Percentiles rank a stretch among this genome's conserved stretches.
These are phyloP conservation scores for Lodderomyces orthopsilosis DNA, from an alignment of 1,139 yeast genomes.

Conservation along the genomic window DNA sequence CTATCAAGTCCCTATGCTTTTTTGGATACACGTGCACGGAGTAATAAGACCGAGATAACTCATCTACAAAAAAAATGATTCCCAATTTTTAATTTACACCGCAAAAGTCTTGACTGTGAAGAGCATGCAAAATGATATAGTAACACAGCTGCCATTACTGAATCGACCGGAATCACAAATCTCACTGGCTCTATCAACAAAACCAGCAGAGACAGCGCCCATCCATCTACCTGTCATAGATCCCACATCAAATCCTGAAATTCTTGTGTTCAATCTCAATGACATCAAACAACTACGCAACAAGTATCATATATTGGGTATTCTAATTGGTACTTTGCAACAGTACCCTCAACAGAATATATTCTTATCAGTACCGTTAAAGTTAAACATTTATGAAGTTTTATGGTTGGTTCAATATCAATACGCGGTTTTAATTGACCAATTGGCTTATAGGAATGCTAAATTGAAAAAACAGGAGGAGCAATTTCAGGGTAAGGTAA, in stretches of 20 bases:
- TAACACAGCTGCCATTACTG: neutral
- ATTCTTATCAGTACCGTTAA: constrained; percentile 79
- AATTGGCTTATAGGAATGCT: constrained; percentile 16
- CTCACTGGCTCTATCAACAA: neutral
- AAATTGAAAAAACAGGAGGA: neutral
- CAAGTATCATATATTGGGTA: constrained; percentile 59
- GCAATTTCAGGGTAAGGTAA: neutral
- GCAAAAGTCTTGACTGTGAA: too few relatives aligned
- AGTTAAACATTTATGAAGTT: constrained; percentile 71
- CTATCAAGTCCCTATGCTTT: too few relatives aligned
- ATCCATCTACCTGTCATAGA: constrained; percentile 23
- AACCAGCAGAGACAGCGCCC: constrained; percentile 4
- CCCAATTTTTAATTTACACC: too few relatives aligned
- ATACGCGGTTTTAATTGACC: constrained; percentile 36
- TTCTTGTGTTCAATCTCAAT: constrained; percentile 48
- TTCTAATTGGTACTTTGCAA: constrained; percentile 77
- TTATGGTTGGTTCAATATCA: constrained; percentile 56
- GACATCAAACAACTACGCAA: constrained; percentile 54
- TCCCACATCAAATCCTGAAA: constrained; percentile 34
- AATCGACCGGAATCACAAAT: neutral
- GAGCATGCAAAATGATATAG: neutral
- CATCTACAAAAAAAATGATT: neutral
- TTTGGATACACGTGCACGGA: too few relatives aligned
- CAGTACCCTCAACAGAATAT: constrained; percentile 89
- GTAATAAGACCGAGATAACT: too few relatives aligned